These are phyloP conservation scores for Filobasidium floriforme DNA, from an alignment of 768 basidiomycete genomes.

Conservation along the genomic window DNA sequence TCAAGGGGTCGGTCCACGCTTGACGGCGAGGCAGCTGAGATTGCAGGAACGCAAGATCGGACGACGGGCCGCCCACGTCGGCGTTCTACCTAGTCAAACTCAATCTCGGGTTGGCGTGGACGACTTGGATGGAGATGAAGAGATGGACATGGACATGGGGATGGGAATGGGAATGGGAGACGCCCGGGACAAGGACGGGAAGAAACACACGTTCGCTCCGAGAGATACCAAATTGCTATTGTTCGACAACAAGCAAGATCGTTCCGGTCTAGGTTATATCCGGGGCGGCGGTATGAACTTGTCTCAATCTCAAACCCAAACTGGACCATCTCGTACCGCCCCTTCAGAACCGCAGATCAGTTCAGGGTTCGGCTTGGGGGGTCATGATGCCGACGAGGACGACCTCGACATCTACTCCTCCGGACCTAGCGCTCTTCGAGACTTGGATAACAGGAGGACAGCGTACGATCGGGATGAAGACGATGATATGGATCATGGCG, in stretches of 20 bases:
- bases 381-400: conserved; percentile 92
- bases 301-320: no score
- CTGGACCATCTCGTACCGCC: neutral
- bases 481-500: conserved; percentile 57
- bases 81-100: conserved; percentile 21
- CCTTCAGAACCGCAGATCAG: neutral
- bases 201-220: conserved; percentile 78
- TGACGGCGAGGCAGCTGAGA: conserved; percentile 67
- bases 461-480: conserved; percentile 56
- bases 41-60: conserved; percentile 57
- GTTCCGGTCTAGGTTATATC: conserved; percentile 73
- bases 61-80: conserved; percentile 30
- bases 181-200: conserved; percentile 70
- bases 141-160: conserved; percentile 51
- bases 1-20: conserved; percentile 84
- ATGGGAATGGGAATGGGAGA: conserved; percentile 31
- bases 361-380: conserved; percentile 84
- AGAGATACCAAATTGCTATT: conserved; percentile 63
- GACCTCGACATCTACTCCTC: conserved; percentile 66
- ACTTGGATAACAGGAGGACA: conserved; percentile 41
- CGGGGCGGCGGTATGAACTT: conserved; percentile 37
- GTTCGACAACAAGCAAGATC: conserved; percentile 64
- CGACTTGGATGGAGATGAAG: conserved; percentile 20
- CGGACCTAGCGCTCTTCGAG: neutral
- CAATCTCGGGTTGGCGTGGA: neutral